Base-by-base conservation (phyloP, 805 yeast genomes). In the Monosporozyma yasuniensis region DNA sequence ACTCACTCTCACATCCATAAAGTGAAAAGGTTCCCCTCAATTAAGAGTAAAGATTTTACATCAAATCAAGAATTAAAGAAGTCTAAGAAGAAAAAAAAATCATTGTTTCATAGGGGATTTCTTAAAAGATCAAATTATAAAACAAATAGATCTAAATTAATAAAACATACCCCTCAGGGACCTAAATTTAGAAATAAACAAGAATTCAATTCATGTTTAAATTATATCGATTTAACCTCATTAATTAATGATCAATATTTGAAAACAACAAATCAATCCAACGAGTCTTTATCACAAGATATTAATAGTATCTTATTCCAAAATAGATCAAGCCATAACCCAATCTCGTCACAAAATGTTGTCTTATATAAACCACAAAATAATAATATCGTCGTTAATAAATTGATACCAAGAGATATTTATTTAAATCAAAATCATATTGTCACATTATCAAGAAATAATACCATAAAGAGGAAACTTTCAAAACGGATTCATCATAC, bases 31-130 rank as follows among this genome's bases (percentile, higher is more conserved):
- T 49, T 46, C 27, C 46, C 56, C 4, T 56, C 61, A 14, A 34
- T 55, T 12, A 55, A 47, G 27, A 56, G 64, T 30, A 57, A 51
- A 14, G 64, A 62, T 50, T 61, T 57, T 35, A 59, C 65, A 6
- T 58, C 49, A 27, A 51, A 43, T 11, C 44, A 47, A n/a, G 66
- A 62, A 48, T 30, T 51, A 14, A 47, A 50, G 14, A 46, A 50
- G 22, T 54, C 42, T 44, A 53, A 53, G 28, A 46, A 49, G 14
- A 47, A 52, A 16, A 54, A 49, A 9, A 51, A 50, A 23, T 58
- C 57, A 38, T 53, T 63, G 32, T 63, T 63, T 37, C 67, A 63
- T 44, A 57, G 53, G 32, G 67, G 67, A 6, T 63, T 63, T 44
- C 56, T 58, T 41, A 53, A 43, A 16, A 53, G 59, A 44, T 42